These are phyloP conservation scores for Royoungia palumana DNA, from an alignment of 768 basidiomycete genomes.

Conservation along the genomic window DNA sequence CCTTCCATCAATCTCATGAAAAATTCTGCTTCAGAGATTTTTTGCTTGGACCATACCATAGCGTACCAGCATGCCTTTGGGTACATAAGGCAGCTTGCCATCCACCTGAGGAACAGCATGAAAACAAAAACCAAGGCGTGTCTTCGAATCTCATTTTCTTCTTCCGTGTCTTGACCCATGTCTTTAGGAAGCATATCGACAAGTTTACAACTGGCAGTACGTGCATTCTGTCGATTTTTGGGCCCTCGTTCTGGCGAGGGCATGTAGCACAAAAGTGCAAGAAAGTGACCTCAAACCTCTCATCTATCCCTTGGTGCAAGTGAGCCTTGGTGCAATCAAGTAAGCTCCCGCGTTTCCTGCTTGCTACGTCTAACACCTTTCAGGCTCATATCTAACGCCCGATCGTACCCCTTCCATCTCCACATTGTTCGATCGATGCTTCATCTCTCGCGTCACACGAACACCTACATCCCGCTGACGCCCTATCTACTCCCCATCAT, in stretches of 20 bases:
- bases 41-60: constrained; percentile 66
- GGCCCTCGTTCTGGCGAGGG: constrained; percentile 80
- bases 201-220: constrained; percentile 99
- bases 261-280: constrained; percentile 63
- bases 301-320: constrained; percentile 94
- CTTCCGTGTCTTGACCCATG: constrained; percentile 8
- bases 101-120: constrained; percentile 89
- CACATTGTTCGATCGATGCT: constrained; percentile 88
- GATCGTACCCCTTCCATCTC: constrained; percentile 93
- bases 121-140: constrained; percentile 79
- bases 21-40: constrained; percentile 92
- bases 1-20: constrained; percentile 97
- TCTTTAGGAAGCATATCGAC: constrained; percentile 79
- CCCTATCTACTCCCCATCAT: constrained; percentile 87
- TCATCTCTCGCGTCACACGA: constrained; percentile 78
- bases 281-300: constrained; percentile 83
- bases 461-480: constrained; percentile 82
- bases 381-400: constrained; percentile 86
- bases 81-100: constrained; percentile 92
- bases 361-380: neutral
- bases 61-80: constrained; percentile 95
- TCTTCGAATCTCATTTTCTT: constrained; percentile 1
- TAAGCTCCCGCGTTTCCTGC: constrained; percentile 35
- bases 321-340: constrained; percentile 91
- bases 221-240: constrained; percentile 96